These are phyloP conservation scores for Monilinia polystroma DNA, from an alignment of 2,329 filamentous ascomycete genomes.

Conservation along the genomic window DNA sequence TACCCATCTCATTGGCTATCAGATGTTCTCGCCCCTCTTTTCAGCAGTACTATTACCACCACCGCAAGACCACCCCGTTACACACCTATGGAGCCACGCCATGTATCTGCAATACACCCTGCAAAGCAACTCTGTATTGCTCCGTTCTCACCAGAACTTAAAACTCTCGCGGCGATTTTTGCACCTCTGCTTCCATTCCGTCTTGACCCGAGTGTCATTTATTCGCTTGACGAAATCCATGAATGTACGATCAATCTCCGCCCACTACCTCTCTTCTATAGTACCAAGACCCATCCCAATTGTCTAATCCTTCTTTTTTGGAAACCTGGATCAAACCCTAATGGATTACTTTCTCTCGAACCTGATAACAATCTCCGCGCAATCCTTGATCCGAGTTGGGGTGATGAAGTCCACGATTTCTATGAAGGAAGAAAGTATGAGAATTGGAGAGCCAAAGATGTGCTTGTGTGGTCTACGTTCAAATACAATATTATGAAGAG, in stretches of 20 bases:
- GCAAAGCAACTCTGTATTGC: not conserved
- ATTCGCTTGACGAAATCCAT: not conserved
- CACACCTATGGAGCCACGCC: not conserved
- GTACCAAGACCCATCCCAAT: not conserved
- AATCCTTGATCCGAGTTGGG: not conserved
- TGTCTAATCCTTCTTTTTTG: constrained; percentile 1
- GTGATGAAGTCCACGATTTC: not conserved
- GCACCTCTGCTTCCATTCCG: not conserved
- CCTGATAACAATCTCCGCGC: not conserved
- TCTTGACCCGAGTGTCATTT: not conserved
- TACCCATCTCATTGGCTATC: constrained; percentile 5
- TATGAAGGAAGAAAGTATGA: not conserved
- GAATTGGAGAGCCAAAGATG: not conserved
- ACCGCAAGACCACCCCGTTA: not conserved
- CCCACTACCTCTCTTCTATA: too few species aligned
- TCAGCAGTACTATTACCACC: not conserved
- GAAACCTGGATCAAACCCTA: too few species aligned
- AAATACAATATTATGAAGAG: not conserved
- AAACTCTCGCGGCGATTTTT: constrained; percentile 2
- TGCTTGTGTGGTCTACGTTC: not conserved
- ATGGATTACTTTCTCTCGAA: not conserved
- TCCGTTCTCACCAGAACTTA: not conserved
- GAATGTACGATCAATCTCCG: not conserved
- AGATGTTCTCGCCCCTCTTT: not conserved
- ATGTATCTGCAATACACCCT: not conserved